phyloP scores from a whole-genome alignment of 176 grass and related monocot genomes.

The Tillandsia leiboldiana region DNA sequence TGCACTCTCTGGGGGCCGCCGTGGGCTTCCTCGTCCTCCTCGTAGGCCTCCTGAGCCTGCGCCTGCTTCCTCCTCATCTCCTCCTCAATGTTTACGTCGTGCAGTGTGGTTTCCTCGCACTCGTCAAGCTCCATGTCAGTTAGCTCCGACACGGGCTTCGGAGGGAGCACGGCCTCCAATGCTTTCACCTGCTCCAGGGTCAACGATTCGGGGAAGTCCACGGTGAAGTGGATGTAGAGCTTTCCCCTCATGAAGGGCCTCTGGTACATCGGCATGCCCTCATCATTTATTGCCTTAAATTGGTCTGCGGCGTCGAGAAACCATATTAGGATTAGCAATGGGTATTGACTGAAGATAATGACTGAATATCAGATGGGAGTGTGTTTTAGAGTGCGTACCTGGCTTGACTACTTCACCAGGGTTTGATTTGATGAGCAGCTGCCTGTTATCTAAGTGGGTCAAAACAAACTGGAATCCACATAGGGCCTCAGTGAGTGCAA shows the following conservation, averaged over 20 bases:
- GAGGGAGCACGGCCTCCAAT: conserved; percentile 12
- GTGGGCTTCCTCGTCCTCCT: conserved; percentile 11
- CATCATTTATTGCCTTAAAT: conserved; percentile 21
- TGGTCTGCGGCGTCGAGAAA: conserved; percentile 1
- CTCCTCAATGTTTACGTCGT: conserved; percentile 17
- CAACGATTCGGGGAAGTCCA: conserved; percentile 14
- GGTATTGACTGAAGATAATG: neutral
- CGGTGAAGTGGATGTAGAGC: conserved; percentile 11
- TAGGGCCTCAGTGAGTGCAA: conserved; percentile 39
- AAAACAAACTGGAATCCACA: conserved; percentile 60
- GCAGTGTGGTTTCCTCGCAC: conserved; percentile 15
- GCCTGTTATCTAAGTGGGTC: conserved; percentile 23
- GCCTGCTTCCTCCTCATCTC: too few species aligned
- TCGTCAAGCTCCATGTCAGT: conserved; percentile 10
- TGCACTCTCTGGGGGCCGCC: too few species aligned
- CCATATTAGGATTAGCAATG: neutral
- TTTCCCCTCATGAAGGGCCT: conserved; percentile 21
- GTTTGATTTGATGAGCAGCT: neutral
- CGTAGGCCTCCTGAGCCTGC: conserved; percentile 15
- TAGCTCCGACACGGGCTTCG: conserved; percentile 1
- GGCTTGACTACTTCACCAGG: conserved; percentile 17
- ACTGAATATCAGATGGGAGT: neutral
- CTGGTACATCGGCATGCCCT: conserved; percentile 18
- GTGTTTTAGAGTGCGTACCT: neutral
- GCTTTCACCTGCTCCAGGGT: conserved; percentile 12